A percentile compares a stretch with the other conserved stretches of the same genome.
Conservation (phyloP, 371 early-diverging fungal species). For the Batkoa obscura region DNA sequence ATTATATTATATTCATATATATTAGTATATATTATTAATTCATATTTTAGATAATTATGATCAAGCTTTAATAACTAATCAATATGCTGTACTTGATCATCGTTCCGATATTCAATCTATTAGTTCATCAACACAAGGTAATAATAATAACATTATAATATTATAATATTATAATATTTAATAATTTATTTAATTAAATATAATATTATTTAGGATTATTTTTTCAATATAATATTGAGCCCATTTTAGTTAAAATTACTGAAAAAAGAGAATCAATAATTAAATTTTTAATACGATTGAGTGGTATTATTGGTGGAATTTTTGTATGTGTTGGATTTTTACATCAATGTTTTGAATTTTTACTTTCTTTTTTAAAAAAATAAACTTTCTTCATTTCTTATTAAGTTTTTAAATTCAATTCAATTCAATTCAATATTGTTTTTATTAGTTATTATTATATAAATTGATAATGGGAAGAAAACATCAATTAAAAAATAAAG, state of each 20-base stretch:
- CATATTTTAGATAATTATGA: slow-evolving; percentile 24
- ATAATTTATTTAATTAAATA: slow-evolving; percentile 17
- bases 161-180: no score
- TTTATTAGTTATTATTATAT: no score
- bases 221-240: slow-evolving; percentile 80
- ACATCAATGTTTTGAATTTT: no score
- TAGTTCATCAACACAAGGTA: no score
- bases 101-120: slow-evolving; percentile 19
- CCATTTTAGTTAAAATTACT: slow-evolving; percentile 60
- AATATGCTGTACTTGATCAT: slow-evolving; percentile 80
- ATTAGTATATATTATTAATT: no score
- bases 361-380: no score
- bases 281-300: slow-evolving; percentile 63
- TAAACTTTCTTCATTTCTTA: no score
- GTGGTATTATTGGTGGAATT: slow-evolving; percentile 74
- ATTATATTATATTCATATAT: slow-evolving; percentile 19
- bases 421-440: no score
- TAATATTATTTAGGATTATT: slow-evolving; percentile 48
- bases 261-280: slow-evolving; percentile 38
- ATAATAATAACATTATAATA: no score
- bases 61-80: slow-evolving; percentile 50
- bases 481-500: no score
- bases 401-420: no score
- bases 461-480: no score
- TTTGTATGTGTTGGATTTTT: slow-evolving; percentile 37